A percentile compares a stretch with the other conserved stretches of the same genome.
Conservation (phyloP, 2,329 filamentous ascomycete species). For the Penicillium brevicompactum region DNA sequence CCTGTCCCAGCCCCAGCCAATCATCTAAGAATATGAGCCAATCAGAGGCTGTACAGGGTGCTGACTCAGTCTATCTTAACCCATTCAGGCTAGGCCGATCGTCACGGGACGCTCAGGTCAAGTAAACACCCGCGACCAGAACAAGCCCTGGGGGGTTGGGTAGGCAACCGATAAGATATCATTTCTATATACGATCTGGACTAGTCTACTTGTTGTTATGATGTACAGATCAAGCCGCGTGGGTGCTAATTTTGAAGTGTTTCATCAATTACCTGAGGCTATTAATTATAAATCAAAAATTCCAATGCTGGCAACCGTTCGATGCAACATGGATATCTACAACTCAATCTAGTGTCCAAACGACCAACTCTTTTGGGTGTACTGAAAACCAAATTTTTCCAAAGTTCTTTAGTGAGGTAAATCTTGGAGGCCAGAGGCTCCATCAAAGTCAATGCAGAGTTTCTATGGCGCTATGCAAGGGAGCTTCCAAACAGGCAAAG, state of each 20-base stretch:
- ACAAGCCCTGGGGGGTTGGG: conserved; percentile 18
- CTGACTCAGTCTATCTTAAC: neutral
- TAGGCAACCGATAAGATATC: conserved; percentile 26
- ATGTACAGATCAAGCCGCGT: too few relatives aligned
- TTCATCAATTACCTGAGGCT: too few relatives aligned
- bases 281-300: too few relatives aligned
- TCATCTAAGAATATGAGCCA: conserved; percentile 16
- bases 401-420: too few relatives aligned
- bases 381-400: too few relatives aligned
- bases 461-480: neutral
- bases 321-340: too few relatives aligned
- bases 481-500: neutral
- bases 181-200: neutral
- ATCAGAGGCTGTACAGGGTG: conserved; percentile 1
- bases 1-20: conserved; percentile 21
- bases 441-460: neutral
- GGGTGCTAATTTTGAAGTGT: too few relatives aligned
- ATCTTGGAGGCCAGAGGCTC: too few relatives aligned
- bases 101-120: conserved; percentile 26
- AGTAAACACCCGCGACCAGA: conserved; percentile 26
- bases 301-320: too few relatives aligned
- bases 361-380: too few relatives aligned
- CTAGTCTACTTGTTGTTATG: neutral
- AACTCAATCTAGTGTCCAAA: too few relatives aligned
- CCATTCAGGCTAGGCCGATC: conserved; percentile 14